Base-by-base conservation (phyloP, 331 rosid species). In the Malus hybrid region DNA sequence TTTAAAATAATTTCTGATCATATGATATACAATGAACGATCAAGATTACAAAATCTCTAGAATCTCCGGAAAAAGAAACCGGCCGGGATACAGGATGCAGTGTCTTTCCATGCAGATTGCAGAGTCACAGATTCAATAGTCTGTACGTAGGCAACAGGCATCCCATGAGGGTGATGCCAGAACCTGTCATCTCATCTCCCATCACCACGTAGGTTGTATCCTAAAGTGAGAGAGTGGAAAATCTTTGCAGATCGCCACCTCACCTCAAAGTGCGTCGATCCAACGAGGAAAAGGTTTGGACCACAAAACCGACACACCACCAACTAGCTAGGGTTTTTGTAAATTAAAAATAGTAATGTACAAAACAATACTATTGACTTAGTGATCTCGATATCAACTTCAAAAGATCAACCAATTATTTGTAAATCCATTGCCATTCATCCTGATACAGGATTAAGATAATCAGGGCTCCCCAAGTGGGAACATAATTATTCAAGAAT, bases 221-320 rank as follows among this genome's bases (percentile, higher is more conserved):
- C 28, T 16, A 73, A 59, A 73, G 28, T 7, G 48, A 7, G 61
- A 57, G 60, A 24, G 42, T 42, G 77, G 50, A 12, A 74, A 44
- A 74, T 63, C 78, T 48, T 46, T 74, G 78, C 78, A 46, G 78
- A 74, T 74, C 62, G 63, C 62, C 64, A 20, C 62, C 62, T 63
- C 78, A 67, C 59, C 31, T 16, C n/a, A 62, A 74, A 32, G 70
- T 4, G 29, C 8, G 6, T 39, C 46, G 15, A 42, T 42, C 69
- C 69, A 61, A 73, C 12, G 16, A 44, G 10, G 63, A n/a, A 20
- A 42, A 16, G 6, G 6, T 63, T n/a, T n/a, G 70, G 78, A 29
- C 70, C 70, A 46, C 62, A 42, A 27, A 39, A 28, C 61, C 55
- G 1, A 14, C 78, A 61, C 28, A 34, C 78, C 44, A 15, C 61